Base-by-base conservation (phyloP, 2,329 filamentous ascomycete species). In the Penicillium paneum region DNA sequence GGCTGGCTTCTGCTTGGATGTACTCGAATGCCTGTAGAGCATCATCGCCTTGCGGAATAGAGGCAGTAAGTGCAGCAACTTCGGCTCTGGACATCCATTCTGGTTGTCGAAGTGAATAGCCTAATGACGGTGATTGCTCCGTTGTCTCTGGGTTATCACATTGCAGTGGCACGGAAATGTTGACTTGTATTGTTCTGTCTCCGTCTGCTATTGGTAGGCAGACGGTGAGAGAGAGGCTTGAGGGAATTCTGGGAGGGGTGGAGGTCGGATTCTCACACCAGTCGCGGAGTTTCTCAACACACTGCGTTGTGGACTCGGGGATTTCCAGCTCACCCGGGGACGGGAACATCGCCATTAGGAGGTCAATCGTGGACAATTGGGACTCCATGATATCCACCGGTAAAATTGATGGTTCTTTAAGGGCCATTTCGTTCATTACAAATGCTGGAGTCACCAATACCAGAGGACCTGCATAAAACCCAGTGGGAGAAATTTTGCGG, bases 321-420 rank as follows among this genome's bases (percentile, higher is more conserved):
- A 69, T 63, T 1, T 79, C 78, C 1, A 78, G 66, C 13, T 81
- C 76, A 0, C 61, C 63, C 1, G 63, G 55, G 0, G 64, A 63
- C 0, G 75, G 73, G 55, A 80, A 83, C 80, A 83, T 83, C 10
- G 79, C 79, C 59, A 72, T 66, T 3, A 83, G 65, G n/a, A 83
- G 76, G 47, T 82, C 79, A 32, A 82, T 71, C 50, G 77, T 78
- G 1, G 74, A 76, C 11, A 81, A 64, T 64, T 81, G 79, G 12
- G 76, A 68, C 54, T 78, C 76, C 62, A 81, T 70, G 1, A 79
- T 58, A 8, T 80, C 78, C n/a, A 63, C 62, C 0, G 78, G 71
- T 8, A 81, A 62, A 35, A 64, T n/a, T 1, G 11, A 50, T 21
- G n/a, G 5, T 39, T 54, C 26, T 7, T 49, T 51, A 6, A 51